Evolutionary conservation across 1,139 yeast genomes (phyloP).

Genomic region (Kazachstania sp.): DNA sequence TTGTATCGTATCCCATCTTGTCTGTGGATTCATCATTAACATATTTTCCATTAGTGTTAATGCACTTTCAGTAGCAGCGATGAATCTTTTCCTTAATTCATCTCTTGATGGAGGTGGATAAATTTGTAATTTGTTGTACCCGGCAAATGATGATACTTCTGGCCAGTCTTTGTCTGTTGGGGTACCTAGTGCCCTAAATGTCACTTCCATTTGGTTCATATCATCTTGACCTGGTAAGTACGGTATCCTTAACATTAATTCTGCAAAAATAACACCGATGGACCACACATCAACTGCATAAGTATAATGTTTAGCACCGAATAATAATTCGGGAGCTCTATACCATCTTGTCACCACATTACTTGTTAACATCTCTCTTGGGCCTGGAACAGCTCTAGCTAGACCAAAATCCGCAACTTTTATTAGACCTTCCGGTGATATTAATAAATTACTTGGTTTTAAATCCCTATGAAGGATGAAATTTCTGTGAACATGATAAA

Average conservation of each 20-base stretch:
- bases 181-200: conserved; percentile 90
- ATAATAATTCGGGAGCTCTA: conserved; percentile 84
- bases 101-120: conserved; percentile 81
- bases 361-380: conserved; percentile 75
- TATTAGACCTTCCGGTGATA: conserved; percentile 79
- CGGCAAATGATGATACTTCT: conserved; percentile 69
- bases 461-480: conserved; percentile 84
- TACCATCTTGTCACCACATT: conserved; percentile 98
- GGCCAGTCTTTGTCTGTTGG: conserved; percentile 95
- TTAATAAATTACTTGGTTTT: conserved; percentile 71
- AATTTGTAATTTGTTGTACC: conserved; percentile 59
- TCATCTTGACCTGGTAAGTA: conserved; percentile 91
- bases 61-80: conserved; percentile 87
- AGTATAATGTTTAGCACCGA: conserved; percentile 85
- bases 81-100: conserved; percentile 74
- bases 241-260: conserved; percentile 88
- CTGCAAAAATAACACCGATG: conserved; percentile 92
- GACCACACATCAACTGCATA: conserved; percentile 92
- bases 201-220: conserved; percentile 78
- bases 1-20: conserved; percentile 56
- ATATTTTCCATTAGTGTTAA: conserved; percentile 64
- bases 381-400: conserved; percentile 73
- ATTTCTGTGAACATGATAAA: conserved; percentile 91
- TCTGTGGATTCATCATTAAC: conserved; percentile 71
- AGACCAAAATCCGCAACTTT: conserved; percentile 97